Percentiles rank a stretch among this genome's conserved stretches.
These are phyloP conservation scores for Ocimum tenuiflorum DNA, from an alignment of 257 asterid genomes.

Conservation along the genomic window DNA sequence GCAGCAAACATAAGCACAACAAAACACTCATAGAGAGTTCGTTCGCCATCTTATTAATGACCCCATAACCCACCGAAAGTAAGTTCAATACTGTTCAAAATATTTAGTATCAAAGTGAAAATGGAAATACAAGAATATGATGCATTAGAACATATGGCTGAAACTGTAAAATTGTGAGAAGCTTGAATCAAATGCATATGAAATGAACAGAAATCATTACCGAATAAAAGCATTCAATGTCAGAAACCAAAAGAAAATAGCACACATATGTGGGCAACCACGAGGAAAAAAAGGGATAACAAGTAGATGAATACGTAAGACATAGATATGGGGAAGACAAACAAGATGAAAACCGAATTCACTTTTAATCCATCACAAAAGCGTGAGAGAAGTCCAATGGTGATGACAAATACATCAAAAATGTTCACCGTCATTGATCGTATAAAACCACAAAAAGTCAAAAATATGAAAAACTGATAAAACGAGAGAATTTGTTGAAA, in stretches of 20 bases:
- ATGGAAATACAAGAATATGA: not conserved
- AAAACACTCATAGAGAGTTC: not conserved
- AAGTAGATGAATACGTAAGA: not conserved
- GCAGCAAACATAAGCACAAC: not conserved
- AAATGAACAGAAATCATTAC: not conserved
- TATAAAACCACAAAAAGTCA: not conserved
- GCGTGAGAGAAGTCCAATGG: not conserved
- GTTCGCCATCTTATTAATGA: not conserved
- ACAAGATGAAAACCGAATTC: not conserved
- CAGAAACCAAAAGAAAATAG: not conserved
- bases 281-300: not conserved
- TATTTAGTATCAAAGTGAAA: not conserved
- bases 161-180: not conserved
- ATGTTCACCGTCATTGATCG: not conserved
- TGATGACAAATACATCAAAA: not conserved
- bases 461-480: not conserved
- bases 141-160: not conserved
- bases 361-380: not conserved
- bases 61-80: not conserved
- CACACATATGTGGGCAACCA: not conserved
- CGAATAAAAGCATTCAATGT: not conserved
- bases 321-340: not conserved
- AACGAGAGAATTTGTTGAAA: not conserved
- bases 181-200: not conserved
- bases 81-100: not conserved